Base-by-base conservation (phyloP, 306 rosid species). In the Heteromeles arbutifolia region DNA sequence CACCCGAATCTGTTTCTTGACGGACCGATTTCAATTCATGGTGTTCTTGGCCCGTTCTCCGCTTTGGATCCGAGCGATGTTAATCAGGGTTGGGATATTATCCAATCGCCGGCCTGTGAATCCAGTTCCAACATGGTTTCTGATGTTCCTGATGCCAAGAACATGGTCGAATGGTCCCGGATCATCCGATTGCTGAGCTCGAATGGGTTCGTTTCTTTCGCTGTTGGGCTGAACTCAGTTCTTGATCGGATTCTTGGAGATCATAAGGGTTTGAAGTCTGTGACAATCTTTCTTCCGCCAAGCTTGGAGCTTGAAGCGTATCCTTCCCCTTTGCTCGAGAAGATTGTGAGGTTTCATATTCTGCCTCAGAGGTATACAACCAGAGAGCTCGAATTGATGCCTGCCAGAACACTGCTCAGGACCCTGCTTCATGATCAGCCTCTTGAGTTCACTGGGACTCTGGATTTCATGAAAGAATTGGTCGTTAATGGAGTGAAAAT, bases 261-360 rank as follows among this genome's bases (percentile, higher is more conserved):
- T 22, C 66, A 83, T 4, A 25, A 17, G 41, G 45, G 69, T 34
- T 81, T 78, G 77, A 67, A 8, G 44, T 84, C 86, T 2, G 81
- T 50, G 2, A 93, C 98, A 2, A 69, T 93, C 13, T 93, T 91
- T 48, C 92, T 88, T 54, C 98, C 98, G 24, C 90, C 86, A 11
- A 88, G 83, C 72, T 77, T 89, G 67, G 62, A 69, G 11, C 24
- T 87, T 3, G 63, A 85, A 0, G 80, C 83, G 24, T 81, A 72
- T 74, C 84, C 91, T 69, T 74, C 81, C 0, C 48, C 70, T 12
- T 57, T 84, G 69, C 88, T 91, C 72, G 77, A 83, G 59, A 85
- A 81, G 72, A 74, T 83, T 4, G 93, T 93, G 84, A 85, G 90
- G 83, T 53, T 91, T 63, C 98, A 93, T 37, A 81, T 93, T 3